A percentile compares a stretch with the other conserved stretches of the same genome.
phyloP scores from a whole-genome alignment of 495 filamentous ascomycete genomes.

The Aspergillus indologenus region DNA sequence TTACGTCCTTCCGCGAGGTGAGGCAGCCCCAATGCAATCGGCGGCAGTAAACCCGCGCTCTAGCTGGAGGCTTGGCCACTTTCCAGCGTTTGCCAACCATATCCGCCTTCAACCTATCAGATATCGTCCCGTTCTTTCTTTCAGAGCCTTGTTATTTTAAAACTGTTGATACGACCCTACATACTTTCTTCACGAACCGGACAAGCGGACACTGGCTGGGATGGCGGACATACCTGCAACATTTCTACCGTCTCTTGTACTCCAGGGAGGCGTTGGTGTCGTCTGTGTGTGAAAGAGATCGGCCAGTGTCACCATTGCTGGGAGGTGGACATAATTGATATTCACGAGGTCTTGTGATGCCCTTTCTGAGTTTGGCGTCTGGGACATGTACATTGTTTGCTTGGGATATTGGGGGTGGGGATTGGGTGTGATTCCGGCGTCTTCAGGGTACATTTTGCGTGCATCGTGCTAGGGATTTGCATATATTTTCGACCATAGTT shows the following conservation, averaged over 20 bases:
- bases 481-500: slow-evolving; percentile 8
- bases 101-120: neutral
- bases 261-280: neutral
- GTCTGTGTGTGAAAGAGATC: neutral
- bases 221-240: neutral
- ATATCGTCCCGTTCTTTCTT: slow-evolving; percentile 14
- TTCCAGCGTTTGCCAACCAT: neutral
- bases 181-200: slow-evolving; percentile 19
- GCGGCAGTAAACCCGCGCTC: neutral
- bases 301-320: neutral
- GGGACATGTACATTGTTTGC: slow-evolving; percentile 22
- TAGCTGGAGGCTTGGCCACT: slow-evolving; percentile 1
- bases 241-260: neutral
- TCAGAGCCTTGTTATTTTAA: slow-evolving; percentile 22
- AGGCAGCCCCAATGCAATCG: neutral
- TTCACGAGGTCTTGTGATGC: slow-evolving; percentile 4
- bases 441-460: slow-evolving; percentile 13
- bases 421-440: slow-evolving; percentile 6
- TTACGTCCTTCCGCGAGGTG: too few relatives aligned
- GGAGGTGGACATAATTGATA: neutral
- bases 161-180: slow-evolving; percentile 29
- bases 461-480: slow-evolving; percentile 10
- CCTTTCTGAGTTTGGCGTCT: slow-evolving; percentile 10
- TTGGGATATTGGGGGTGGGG: slow-evolving; percentile 10
- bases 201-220: neutral